phyloP scores from a whole-genome alignment of 805 yeast species.

The Sugiyamaella valdiviana region DNA sequence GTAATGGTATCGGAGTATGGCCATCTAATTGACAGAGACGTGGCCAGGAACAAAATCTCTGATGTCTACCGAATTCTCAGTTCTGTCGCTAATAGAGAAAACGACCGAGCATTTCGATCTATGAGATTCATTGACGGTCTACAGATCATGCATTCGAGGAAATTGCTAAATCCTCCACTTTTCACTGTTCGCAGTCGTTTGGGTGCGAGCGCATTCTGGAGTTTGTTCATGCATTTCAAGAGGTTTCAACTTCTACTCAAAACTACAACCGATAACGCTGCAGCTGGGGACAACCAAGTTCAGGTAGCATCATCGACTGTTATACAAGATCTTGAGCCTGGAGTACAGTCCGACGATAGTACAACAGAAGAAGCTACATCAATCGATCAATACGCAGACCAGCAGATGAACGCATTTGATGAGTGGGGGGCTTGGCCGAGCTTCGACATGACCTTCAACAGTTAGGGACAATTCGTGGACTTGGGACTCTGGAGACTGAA shows the following conservation, averaged over 20 bases:
- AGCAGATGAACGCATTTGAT: background rate
- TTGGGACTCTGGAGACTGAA: too few relatives aligned
- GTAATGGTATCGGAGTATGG: constrained; percentile 8
- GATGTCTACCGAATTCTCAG: constrained; percentile 5
- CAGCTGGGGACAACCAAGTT: too few relatives aligned
- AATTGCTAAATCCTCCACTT: constrained; percentile 7
- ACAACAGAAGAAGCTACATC: background rate
- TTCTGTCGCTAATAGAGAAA: background rate
- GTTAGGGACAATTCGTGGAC: too few relatives aligned
- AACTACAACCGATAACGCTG: too few relatives aligned
- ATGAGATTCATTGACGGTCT: constrained; percentile 11
- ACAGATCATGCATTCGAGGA: constrained; percentile 6
- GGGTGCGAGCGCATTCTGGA: constrained; percentile 16
- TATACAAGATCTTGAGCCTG: too few relatives aligned
- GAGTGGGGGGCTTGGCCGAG: constrained; percentile 3
- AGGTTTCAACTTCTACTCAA: constrained; percentile 8
- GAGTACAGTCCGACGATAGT: background rate
- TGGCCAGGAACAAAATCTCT: constrained; percentile 11
- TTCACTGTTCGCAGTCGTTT: constrained; percentile 12
- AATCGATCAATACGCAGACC: background rate
- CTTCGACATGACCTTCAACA: too few relatives aligned
- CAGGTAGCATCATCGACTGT: too few relatives aligned
- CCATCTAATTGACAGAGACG: constrained; percentile 5
- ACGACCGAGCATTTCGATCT: constrained; percentile 7
- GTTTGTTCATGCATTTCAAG: constrained; percentile 12